Conservation (phyloP, 2,329 filamentous ascomycete genomes). For the Aureobasidium zeae region DNA sequence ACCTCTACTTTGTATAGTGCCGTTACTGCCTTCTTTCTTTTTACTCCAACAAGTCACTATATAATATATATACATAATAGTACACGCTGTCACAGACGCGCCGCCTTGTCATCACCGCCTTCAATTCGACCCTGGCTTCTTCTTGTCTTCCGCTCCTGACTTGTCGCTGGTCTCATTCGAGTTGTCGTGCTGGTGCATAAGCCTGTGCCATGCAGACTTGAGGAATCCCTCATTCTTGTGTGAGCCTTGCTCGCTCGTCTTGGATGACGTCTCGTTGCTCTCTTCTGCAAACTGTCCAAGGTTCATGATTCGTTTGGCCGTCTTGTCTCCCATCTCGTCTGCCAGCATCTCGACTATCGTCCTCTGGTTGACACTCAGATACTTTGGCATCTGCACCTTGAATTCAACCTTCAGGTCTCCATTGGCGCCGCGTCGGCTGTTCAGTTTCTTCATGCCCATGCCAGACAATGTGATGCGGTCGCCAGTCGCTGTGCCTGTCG, state of each 20-base stretch:
- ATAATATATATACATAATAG: constrained; percentile 9
- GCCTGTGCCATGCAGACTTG: constrained; percentile 84
- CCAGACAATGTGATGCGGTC: constrained; percentile 82
- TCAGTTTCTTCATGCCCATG: constrained; percentile 87
- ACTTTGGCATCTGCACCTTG: constrained; percentile 91
- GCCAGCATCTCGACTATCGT: constrained; percentile 92
- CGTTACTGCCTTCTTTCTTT: not conserved
- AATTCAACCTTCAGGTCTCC: constrained; percentile 92
- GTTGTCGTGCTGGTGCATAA: constrained; percentile 60
- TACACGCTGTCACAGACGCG: not conserved
- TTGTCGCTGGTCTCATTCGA: constrained; percentile 27
- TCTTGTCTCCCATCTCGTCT: constrained; percentile 90
- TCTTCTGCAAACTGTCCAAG: constrained; percentile 44
- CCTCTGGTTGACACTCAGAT: constrained; percentile 79
- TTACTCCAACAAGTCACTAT: constrained; percentile 2
- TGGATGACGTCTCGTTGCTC: constrained; percentile 7
- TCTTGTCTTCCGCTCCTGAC: constrained; percentile 24
- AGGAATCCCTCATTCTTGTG: constrained; percentile 83
- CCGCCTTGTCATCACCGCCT: not conserved
- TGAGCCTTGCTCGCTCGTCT: constrained; percentile 29
- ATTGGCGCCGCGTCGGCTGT: constrained; percentile 52
- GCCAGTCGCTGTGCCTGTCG: constrained; percentile 83
- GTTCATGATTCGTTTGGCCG: constrained; percentile 87
- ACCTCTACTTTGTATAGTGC: not conserved
- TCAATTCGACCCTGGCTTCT: not conserved